Evolutionary conservation across 768 basidiomycete genomes (phyloP).

Genomic region (Tylopilus plumbeoviolaceoides): DNA sequence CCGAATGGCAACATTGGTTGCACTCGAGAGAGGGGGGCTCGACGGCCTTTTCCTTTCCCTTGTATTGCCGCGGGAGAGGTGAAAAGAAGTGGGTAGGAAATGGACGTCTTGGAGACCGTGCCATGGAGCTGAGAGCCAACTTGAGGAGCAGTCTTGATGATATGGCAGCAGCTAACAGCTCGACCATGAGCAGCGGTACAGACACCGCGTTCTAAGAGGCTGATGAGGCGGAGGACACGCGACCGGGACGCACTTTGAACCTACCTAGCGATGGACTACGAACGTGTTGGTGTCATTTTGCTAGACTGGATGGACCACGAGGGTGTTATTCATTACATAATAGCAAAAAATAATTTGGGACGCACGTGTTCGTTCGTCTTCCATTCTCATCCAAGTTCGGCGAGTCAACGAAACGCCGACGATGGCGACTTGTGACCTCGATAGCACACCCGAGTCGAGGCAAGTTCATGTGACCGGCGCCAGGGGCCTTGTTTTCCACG

Average conservation of each 20-base stretch:
- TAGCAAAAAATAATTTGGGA: not conserved
- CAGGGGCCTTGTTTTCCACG: too few species aligned
- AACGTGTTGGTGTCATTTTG: slow-evolving; percentile 1
- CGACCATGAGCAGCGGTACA: slow-evolving; percentile 48
- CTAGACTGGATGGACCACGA: not conserved
- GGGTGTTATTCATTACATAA: slow-evolving; percentile 17
- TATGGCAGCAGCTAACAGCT: slow-evolving; percentile 55
- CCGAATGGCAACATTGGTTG: slow-evolving; percentile 21
- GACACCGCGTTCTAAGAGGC: not conserved
- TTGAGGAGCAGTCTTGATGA: slow-evolving; percentile 35
- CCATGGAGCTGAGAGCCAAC: slow-evolving; percentile 28
- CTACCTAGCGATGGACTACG: slow-evolving; percentile 9
- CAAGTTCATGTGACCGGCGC: slow-evolving; percentile 19
- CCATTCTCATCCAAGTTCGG: slow-evolving; percentile 7
- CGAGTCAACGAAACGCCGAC: slow-evolving; percentile 5
- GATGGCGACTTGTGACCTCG: not conserved
- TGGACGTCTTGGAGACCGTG: slow-evolving; percentile 27
- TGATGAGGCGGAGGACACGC: not conserved
- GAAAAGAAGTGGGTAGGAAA: slow-evolving; percentile 51
- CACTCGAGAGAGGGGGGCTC: slow-evolving; percentile 27
- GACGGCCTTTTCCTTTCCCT: slow-evolving; percentile 50
- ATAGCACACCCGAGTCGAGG: slow-evolving; percentile 15
- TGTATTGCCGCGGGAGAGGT: slow-evolving; percentile 47
- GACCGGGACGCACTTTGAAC: not conserved
- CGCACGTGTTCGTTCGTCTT: not conserved